Evolutionary conservation across 768 basidiomycete genomes (phyloP), one percentile per base, ranked within the genome.

Genomic region (Lepiota venenata): DNA sequence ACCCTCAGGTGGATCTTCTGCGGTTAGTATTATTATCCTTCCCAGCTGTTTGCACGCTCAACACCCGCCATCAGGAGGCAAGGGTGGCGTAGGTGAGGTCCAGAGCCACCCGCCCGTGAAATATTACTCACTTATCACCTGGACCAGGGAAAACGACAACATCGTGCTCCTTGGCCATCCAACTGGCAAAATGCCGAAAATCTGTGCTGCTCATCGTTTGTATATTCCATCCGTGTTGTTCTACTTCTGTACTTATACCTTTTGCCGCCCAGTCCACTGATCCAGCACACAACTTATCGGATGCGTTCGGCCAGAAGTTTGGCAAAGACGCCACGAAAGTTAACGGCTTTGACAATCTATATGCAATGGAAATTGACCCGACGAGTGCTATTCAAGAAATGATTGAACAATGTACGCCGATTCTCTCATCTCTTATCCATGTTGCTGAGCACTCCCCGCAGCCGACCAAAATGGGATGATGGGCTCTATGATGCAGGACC

Each of bases 401-500:
- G 96, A 91, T 98, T 35, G 97, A 99, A 63, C 87, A 91, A 66
- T 95, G 95, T 97, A 63, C 48, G 83, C 14, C 48, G 52, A 37
- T 18, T 54, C 47, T 50, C 38, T 47, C 44, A 20, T 38, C 20
- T 22, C 21, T 16, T 50, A 38, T 40, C 32, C 43, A 11, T 25
- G 39, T n/a, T 1, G 11, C 21, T 48, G 10, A 50, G 52, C 27
- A 8, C 18, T 37, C 22, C 51, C n/a, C 40, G 42, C 63, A 93
- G 90, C 91, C 56, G 91, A 92, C 68, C 83, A 85, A 61, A 91
- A 89, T 64, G 88, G 89, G 10, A 94, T 96, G 78, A 98, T 98
- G 96, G 93, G 93, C 43, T 85, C 88, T 58, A 98, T 99, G 94
- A 97, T 99, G 93, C 97, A 99, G 70, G 97, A 99, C 73, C 81